phyloP scores from a whole-genome alignment of 2,329 filamentous ascomycete species.

The Colletotrichum cuscutae region DNA sequence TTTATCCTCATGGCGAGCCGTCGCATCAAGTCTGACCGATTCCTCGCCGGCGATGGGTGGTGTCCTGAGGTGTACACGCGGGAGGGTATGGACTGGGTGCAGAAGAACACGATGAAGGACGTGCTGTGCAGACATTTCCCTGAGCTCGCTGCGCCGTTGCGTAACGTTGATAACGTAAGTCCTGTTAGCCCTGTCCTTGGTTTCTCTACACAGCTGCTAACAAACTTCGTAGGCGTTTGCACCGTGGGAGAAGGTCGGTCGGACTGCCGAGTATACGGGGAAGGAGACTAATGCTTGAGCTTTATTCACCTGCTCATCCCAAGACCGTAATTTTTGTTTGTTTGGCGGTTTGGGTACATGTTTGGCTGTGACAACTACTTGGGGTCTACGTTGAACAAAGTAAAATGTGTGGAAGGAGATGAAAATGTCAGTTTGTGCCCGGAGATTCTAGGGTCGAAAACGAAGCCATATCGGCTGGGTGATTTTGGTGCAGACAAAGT shows the following conservation, averaged over 20 bases:
- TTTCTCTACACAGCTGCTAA: neutral
- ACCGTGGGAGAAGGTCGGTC: neutral
- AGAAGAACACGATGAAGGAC: conserved; percentile 53
- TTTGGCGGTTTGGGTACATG: neutral
- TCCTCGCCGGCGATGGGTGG: conserved; percentile 52
- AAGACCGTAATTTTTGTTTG: neutral
- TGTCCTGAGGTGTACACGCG: conserved; percentile 51
- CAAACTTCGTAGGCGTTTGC: neutral
- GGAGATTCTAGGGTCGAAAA: neutral
- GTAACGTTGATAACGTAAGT: neutral
- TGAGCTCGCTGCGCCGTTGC: conserved; percentile 39
- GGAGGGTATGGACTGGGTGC: conserved; percentile 55
- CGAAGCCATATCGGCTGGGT: too few species aligned
- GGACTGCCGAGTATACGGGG: neutral
- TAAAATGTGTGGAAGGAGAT: neutral
- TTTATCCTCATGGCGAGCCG: neutral
- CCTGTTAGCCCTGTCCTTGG: neutral
- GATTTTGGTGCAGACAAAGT: too few species aligned
- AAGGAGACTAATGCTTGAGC: neutral
- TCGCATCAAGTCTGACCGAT: conserved; percentile 35
- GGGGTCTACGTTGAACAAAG: neutral
- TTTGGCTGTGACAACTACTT: neutral
- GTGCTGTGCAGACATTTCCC: conserved; percentile 56
- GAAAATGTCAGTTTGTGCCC: neutral
- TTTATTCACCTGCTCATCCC: neutral